Evolutionary conservation across 2,329 filamentous ascomycete genomes (phyloP).

Genomic region (Verticillium albo-atrum): DNA sequence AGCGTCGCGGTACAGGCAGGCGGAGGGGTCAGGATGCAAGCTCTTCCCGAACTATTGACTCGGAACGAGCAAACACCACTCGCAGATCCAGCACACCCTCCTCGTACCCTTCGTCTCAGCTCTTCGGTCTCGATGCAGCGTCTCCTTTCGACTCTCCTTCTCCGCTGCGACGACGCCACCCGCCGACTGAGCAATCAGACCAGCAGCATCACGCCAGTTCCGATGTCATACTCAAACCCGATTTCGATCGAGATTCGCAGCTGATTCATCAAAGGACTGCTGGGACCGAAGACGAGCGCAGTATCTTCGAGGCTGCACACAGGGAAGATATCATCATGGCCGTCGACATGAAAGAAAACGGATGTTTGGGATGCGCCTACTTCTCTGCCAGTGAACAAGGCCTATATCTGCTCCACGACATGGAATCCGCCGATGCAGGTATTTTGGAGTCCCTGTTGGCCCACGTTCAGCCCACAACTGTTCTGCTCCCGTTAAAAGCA

Average conservation of each 20-base stretch:
- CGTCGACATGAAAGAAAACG: conserved; percentile 66
- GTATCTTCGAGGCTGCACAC: neutral
- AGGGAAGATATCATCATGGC: conserved; percentile 69
- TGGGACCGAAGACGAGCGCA: neutral
- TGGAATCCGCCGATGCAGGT: conserved; percentile 63
- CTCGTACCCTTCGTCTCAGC: too few relatives aligned
- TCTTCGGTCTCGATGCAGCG: too few relatives aligned
- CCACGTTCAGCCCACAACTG: conserved; percentile 49
- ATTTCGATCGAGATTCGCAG: neutral
- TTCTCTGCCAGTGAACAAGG: conserved; percentile 68
- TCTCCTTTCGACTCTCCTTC: too few relatives aligned
- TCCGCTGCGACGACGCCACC: too few relatives aligned
- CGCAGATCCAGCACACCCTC: too few relatives aligned
- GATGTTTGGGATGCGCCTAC: conserved; percentile 77
- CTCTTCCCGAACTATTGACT: neutral
- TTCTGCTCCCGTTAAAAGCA: conserved; percentile 47
- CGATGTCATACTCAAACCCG: too few relatives aligned
- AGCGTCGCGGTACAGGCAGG: too few relatives aligned
- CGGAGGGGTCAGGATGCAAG: too few relatives aligned
- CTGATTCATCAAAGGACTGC: neutral
- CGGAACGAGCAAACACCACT: neutral
- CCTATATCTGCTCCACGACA: conserved; percentile 74
- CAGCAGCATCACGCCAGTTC: too few relatives aligned
- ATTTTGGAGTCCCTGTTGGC: conserved; percentile 58
- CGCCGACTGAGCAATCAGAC: too few relatives aligned